phyloP scores from a whole-genome alignment of 768 basidiomycete species.

The Pisolithus orientalis region DNA sequence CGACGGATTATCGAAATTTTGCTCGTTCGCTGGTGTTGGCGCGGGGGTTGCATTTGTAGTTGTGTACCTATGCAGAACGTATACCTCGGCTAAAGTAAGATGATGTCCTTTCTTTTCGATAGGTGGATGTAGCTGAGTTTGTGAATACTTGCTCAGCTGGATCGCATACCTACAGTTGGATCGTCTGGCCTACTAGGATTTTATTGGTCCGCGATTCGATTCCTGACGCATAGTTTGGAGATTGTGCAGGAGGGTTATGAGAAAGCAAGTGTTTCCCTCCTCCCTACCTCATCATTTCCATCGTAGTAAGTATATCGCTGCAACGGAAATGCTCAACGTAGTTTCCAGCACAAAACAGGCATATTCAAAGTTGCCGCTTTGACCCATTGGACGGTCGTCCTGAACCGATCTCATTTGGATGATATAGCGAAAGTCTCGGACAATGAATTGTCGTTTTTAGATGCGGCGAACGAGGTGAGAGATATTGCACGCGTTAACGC shows the following conservation, averaged over 20 bases:
- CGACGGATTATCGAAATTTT: no score
- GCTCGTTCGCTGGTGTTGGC: no score
- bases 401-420: neutral
- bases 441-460: neutral
- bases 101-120: no score
- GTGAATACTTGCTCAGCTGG: conserved; percentile 9
- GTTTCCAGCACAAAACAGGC: neutral
- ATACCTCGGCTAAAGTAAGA: no score
- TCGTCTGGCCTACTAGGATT: conserved; percentile 20
- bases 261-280: conserved; percentile 11
- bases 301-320: no score
- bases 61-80: no score
- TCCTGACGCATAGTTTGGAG: conserved; percentile 6
- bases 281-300: no score
- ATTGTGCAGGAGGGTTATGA: conserved; percentile 29
- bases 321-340: neutral
- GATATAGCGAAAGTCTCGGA: neutral
- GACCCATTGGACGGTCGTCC: neutral
- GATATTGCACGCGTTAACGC: no score
- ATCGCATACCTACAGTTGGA: conserved; percentile 25
- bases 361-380: neutral
- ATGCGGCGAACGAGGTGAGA: neutral
- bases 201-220: conserved; percentile 17
- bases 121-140: no score
- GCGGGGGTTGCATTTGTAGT: no score